These are phyloP conservation scores for Lachancea nothofagi DNA, from an alignment of 805 yeast genomes.

Conservation along the genomic window DNA sequence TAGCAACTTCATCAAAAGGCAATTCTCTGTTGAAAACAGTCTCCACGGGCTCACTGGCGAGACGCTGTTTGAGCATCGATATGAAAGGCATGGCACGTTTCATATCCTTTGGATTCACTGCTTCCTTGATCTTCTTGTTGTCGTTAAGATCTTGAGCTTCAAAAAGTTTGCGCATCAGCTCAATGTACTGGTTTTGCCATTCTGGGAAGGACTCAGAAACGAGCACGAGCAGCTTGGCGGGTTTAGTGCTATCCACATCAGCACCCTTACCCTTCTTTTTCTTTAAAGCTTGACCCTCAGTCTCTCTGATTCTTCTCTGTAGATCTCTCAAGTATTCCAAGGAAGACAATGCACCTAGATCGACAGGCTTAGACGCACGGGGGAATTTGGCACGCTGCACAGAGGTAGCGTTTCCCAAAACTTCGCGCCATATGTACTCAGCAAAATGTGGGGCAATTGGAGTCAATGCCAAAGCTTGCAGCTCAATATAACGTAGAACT, in stretches of 20 bases:
- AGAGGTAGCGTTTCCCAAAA: slow-evolving; percentile 58
- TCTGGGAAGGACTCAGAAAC: slow-evolving; percentile 84
- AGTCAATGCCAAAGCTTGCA: slow-evolving; percentile 76
- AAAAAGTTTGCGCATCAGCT: slow-evolving; percentile 71
- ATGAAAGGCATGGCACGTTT: slow-evolving; percentile 98
- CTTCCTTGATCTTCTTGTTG: slow-evolving; percentile 55
- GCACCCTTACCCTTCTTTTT: slow-evolving; percentile 80
- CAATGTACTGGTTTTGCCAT: slow-evolving; percentile 81
- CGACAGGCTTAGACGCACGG: slow-evolving; percentile 59
- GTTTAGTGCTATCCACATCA: slow-evolving; percentile 68
- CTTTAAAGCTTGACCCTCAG: slow-evolving; percentile 80
- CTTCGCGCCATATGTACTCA: slow-evolving; percentile 82
- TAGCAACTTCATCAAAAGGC: slow-evolving; percentile 69
- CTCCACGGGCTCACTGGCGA: slow-evolving; percentile 59
- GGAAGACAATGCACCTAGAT: slow-evolving; percentile 56
- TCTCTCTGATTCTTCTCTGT: slow-evolving; percentile 82
- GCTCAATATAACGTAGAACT: slow-evolving; percentile 74
- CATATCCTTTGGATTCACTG: slow-evolving; percentile 76
- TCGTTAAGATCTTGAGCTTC: slow-evolving; percentile 60
- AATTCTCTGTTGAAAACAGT: slow-evolving; percentile 87
- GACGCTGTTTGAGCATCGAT: slow-evolving; percentile 74
- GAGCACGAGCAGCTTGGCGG: slow-evolving; percentile 66
- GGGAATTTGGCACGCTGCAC: slow-evolving; percentile 82
- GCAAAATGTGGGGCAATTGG: slow-evolving; percentile 97
- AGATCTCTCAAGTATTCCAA: slow-evolving; percentile 74